Base-by-base conservation (phyloP, 2,329 filamentous ascomycete genomes). In the Allantophomopsis lycopodina region DNA sequence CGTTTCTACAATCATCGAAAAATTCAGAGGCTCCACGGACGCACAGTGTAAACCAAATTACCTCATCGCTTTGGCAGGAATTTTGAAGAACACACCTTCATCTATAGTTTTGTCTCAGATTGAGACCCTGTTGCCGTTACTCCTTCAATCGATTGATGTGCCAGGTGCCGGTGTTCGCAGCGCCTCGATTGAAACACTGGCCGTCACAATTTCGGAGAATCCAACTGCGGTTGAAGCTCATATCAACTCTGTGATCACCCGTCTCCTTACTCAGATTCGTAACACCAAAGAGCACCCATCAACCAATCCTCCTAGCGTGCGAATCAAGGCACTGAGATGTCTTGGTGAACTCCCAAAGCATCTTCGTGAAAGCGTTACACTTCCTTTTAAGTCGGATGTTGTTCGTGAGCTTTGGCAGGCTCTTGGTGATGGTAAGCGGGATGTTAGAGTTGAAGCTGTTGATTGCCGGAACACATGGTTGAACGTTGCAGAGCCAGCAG, bases 241-340 rank as follows among this genome's bases (percentile, higher is more conserved):
- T 41, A 40, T 55, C 4, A 45, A 53, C 36, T 46, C 44, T 7
- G 40, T 56, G 1, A 51, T 57, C 17, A 48, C 46, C n/a, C 42
- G 48, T 1, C 50, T 57, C 48, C 48, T 48, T 1, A 48, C 49
- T 41, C 48, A 51, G 14, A 48, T 48, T 8, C 48, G 48, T 7
- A 52, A 55, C n/a, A 53, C 50, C 1, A 44, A 45, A n/a, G 44
- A 46, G 20, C 44, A 44, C n/a, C 52, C 51, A 1, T 50, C 49
- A 2, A 51, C 50, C 37, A 40, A 41, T 8, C 43, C 37, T n/a
- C 40, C 47, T 5, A 34, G 41, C 4, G 50, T 49, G 32, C 46
- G 53, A 36, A 41, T 41, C 1, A 44, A 47, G 15, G 54, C 54
- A 10, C 32, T 55, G n/a, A 48, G 55, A n/a, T 49, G 54, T 12